Conservation (phyloP, 495 filamentous ascomycete species). For the Acidiella bohemica region DNA sequence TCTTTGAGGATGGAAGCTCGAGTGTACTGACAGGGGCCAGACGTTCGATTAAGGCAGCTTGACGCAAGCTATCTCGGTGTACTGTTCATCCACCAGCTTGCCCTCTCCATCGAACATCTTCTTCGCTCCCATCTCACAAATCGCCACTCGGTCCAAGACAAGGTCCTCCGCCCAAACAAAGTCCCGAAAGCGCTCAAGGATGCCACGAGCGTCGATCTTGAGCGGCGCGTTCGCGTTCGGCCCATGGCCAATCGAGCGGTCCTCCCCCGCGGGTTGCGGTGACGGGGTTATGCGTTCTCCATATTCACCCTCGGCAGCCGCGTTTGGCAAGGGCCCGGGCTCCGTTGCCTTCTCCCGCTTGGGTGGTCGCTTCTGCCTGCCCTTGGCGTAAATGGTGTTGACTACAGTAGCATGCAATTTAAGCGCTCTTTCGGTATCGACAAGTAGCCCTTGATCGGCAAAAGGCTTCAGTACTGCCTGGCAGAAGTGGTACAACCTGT, state of each 20-base stretch:
- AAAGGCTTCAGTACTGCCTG: conserved; percentile 47
- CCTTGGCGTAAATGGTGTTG: conserved; percentile 71
- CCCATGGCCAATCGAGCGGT: conserved; percentile 20
- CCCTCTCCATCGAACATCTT: conserved; percentile 24
- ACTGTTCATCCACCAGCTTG: conserved; percentile 25
- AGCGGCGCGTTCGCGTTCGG: conserved; percentile 21
- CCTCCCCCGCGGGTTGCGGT: neutral
- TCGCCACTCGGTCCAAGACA: conserved; percentile 25
- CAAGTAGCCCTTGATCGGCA: conserved; percentile 46
- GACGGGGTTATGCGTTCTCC: no score
- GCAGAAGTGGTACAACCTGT: conserved; percentile 49
- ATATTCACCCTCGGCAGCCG: neutral
- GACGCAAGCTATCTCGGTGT: conserved; percentile 28
- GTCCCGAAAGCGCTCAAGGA: conserved; percentile 26
- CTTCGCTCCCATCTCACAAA: conserved; percentile 33
- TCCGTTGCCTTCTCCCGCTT: neutral
- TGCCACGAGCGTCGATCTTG: conserved; percentile 26
- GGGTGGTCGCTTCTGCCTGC: neutral
- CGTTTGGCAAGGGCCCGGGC: neutral
- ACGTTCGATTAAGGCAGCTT: no score
- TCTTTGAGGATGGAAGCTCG: no score
- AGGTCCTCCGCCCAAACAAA: conserved; percentile 29
- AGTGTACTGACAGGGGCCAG: no score
- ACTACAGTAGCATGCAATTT: conserved; percentile 74
- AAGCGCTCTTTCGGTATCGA: conserved; percentile 48